Percentiles rank a stretch among this genome's conserved stretches.
Evolutionary conservation across 345 rosid genomes (phyloP).

Genomic region (Erodium maritimum): DNA sequence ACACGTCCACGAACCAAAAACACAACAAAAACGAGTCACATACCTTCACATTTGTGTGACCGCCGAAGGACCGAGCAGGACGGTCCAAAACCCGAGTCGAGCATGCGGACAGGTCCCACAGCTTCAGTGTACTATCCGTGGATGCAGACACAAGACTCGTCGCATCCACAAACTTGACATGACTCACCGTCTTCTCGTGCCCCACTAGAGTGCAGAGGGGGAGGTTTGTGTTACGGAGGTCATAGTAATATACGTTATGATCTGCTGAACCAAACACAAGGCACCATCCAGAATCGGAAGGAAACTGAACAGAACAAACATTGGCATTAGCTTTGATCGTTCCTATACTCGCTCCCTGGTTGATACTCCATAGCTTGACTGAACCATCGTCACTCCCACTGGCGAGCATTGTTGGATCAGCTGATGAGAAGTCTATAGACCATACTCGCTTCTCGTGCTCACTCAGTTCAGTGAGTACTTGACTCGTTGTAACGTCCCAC

Average conservation of each 20-base stretch:
- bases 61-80: slow-evolving; percentile 72
- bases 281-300: slow-evolving; percentile 56
- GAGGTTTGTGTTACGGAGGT: slow-evolving; percentile 65
- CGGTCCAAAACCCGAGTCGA: slow-evolving; percentile 55
- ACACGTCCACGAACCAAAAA: not conserved
- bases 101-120: slow-evolving; percentile 80
- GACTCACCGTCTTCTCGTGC: slow-evolving; percentile 82
- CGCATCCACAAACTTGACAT: slow-evolving; percentile 74
- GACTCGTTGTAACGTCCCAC: slow-evolving; percentile 89
- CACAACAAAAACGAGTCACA: no score
- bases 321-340: slow-evolving; percentile 89
- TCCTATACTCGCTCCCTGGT: slow-evolving; percentile 85
- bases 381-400: slow-evolving; percentile 95
- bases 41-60: slow-evolving; percentile 88
- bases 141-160: slow-evolving; percentile 76
- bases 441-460: slow-evolving; percentile 92
- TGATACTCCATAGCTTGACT: slow-evolving; percentile 98
- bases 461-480: slow-evolving; percentile 59
- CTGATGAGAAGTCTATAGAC: slow-evolving; percentile 84
- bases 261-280: slow-evolving; percentile 97
- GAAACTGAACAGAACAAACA: slow-evolving; percentile 89
- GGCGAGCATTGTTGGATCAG: slow-evolving; percentile 82
- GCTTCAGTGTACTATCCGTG: slow-evolving; percentile 90
- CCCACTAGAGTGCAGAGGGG: slow-evolving; percentile 81
- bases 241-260: slow-evolving; percentile 80